A percentile compares a stretch with the other conserved stretches of the same genome.
These are phyloP conservation scores for Mortierella antarctica DNA, from an alignment of 192 early-diverging fungal species.

Conservation along the genomic window DNA sequence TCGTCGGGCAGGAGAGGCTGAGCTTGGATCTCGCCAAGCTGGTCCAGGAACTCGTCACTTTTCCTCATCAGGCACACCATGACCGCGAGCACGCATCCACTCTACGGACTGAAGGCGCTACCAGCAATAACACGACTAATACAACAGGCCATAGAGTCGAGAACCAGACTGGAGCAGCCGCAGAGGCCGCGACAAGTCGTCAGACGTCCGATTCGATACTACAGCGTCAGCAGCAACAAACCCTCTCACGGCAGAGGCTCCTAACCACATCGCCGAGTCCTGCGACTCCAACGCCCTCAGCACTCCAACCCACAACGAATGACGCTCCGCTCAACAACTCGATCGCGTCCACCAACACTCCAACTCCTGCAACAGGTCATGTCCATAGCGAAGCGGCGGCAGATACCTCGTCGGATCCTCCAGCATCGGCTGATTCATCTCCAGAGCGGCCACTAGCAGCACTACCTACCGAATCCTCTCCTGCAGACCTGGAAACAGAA, in stretches of 20 bases:
- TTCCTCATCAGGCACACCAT: neutral
- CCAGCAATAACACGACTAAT: no score
- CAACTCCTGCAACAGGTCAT: neutral
- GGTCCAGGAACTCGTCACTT: conserved; percentile 23
- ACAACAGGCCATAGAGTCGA: no score
- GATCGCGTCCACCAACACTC: neutral
- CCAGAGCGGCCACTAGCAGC: neutral
- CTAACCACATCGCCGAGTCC: conserved; percentile 16
- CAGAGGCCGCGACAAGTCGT: conserved; percentile 8
- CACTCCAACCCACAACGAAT: neutral
- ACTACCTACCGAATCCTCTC: neutral
- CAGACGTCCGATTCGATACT: neutral
- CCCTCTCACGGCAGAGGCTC: conserved; percentile 1
- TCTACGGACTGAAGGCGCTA: no score
- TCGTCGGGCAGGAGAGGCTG: conserved; percentile 68
- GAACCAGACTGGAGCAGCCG: no score
- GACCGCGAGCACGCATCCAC: no score
- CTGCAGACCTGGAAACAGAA: neutral
- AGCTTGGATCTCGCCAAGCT: conserved; percentile 40
- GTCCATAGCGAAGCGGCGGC: neutral
- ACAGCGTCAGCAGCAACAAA: conserved; percentile 14
- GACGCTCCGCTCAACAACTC: neutral
- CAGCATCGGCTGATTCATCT: neutral
- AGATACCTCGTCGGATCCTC: neutral
- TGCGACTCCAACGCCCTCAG: conserved; percentile 7